Conservation (phyloP, 2,329 filamentous ascomycete genomes). For the Curvularia spicifera region DNA sequence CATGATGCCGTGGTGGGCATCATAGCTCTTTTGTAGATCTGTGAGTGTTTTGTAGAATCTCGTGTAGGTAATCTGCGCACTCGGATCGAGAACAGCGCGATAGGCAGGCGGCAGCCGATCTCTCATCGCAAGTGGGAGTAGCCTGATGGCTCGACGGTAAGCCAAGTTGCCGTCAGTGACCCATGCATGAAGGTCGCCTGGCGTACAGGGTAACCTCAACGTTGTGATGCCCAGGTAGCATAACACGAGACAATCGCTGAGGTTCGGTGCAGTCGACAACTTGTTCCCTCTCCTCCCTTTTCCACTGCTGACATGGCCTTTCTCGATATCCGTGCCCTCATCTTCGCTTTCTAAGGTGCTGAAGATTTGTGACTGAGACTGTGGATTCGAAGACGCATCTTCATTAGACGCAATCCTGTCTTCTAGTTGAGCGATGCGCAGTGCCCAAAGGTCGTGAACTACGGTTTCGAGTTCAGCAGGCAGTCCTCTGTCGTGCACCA, state of each 20-base stretch:
- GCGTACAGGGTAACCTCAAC: slow-evolving; percentile 75
- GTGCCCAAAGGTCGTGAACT: slow-evolving; percentile 83
- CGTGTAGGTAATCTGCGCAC: slow-evolving; percentile 56
- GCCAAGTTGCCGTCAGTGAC: slow-evolving; percentile 70
- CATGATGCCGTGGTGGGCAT: slow-evolving; percentile 69
- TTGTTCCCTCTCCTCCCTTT: slow-evolving; percentile 47
- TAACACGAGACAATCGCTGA: slow-evolving; percentile 76
- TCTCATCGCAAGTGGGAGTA: slow-evolving; percentile 68
- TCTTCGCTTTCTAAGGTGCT: slow-evolving; percentile 61
- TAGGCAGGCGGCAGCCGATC: slow-evolving; percentile 68
- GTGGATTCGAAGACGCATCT: slow-evolving; percentile 42
- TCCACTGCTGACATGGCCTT: slow-evolving; percentile 36
- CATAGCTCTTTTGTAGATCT: slow-evolving; percentile 68
- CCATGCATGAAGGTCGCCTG: slow-evolving; percentile 75
- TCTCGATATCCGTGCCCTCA: slow-evolving; percentile 47
- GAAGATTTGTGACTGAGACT: slow-evolving; percentile 61
- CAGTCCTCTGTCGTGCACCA: slow-evolving; percentile 71
- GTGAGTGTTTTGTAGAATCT: slow-evolving; percentile 70
- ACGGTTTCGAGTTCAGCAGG: slow-evolving; percentile 77
- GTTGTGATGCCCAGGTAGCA: slow-evolving; percentile 82
- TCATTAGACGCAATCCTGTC: slow-evolving; percentile 49
- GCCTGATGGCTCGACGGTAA: slow-evolving; percentile 68
- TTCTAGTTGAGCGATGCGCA: slow-evolving; percentile 69
- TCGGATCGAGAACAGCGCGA: slow-evolving; percentile 64
- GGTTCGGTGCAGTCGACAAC: slow-evolving; percentile 64